Evolutionary conservation across 2,329 filamentous ascomycete genomes (phyloP).

Genomic region (Neocucurbitaria cava): DNA sequence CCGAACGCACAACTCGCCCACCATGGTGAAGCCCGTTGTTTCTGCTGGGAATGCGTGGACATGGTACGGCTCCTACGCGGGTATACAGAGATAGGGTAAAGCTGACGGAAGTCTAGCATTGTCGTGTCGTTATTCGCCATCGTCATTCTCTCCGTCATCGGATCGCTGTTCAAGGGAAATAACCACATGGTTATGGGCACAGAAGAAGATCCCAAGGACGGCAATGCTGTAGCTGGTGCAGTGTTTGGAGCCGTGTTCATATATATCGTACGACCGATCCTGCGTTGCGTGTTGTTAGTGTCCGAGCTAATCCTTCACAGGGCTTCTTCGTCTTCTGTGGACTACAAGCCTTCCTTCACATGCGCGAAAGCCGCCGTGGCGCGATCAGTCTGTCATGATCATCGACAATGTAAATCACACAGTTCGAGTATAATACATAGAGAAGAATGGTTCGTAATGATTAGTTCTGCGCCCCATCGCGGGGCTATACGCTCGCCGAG

Average conservation of each 20-base stretch:
- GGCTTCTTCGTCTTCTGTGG: constrained; percentile 91
- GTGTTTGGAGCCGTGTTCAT: constrained; percentile 89
- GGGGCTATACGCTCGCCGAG: neutral
- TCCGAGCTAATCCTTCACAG: constrained; percentile 44
- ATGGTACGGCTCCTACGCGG: constrained; percentile 68
- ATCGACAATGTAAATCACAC: neutral
- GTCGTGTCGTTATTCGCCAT: constrained; percentile 71
- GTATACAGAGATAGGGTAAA: neutral
- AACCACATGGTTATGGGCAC: constrained; percentile 86
- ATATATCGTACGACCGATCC: constrained; percentile 73
- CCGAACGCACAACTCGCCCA: constrained; percentile 24
- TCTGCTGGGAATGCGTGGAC: constrained; percentile 92
- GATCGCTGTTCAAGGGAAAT: constrained; percentile 76
- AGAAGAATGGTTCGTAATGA: neutral
- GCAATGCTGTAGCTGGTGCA: constrained; percentile 78
- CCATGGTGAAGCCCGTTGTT: constrained; percentile 97
- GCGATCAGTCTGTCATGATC: constrained; percentile 74
- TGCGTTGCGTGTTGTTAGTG: neutral
- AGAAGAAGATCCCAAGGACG: constrained; percentile 72
- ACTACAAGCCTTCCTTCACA: constrained; percentile 84
- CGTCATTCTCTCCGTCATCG: constrained; percentile 69
- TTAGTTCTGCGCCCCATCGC: neutral
- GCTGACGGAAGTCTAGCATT: constrained; percentile 63
- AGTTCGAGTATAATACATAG: neutral
- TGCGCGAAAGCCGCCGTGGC: constrained; percentile 81